A percentile compares a stretch with the other conserved stretches of the same genome.
Conservation (phyloP, 176 grass and related monocot species). For the Oryza brachyantha region DNA sequence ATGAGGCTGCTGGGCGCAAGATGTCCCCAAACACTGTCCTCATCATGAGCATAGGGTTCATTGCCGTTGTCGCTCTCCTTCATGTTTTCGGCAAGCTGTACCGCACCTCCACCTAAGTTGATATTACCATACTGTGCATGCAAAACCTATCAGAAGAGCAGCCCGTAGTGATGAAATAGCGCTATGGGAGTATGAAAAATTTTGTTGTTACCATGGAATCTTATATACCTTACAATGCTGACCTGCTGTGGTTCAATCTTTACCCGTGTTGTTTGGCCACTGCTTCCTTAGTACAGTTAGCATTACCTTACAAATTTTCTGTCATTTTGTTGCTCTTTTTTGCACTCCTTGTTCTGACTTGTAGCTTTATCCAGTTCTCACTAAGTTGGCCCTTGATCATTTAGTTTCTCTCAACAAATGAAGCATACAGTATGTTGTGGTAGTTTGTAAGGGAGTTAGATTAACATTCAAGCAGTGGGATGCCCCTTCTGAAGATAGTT, state of each 20-base stretch:
- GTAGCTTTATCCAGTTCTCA: neutral
- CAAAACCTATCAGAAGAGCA: neutral
- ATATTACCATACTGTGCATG: neutral
- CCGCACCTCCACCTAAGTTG: slow-evolving; percentile 45
- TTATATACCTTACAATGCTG: slow-evolving; percentile 13
- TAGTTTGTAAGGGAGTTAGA: neutral
- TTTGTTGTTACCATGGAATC: neutral
- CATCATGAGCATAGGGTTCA: slow-evolving; percentile 94
- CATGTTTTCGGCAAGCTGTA: slow-evolving; percentile 94
- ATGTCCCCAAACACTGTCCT: slow-evolving; percentile 91
- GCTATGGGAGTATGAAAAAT: slow-evolving; percentile 1
- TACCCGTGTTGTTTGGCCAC: neutral
- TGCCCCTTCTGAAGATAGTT: neutral
- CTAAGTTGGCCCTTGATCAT: no score
- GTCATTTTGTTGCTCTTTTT: neutral
- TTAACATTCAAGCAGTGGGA: neutral
- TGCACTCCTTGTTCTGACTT: neutral
- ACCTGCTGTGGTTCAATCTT: neutral
- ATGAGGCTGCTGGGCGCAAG: slow-evolving; percentile 75
- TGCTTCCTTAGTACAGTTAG: neutral
- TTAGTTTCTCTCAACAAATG: no score
- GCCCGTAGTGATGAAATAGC: slow-evolving; percentile 13
- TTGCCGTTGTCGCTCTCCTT: slow-evolving; percentile 69
- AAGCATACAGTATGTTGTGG: neutral
- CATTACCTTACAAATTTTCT: neutral